These are phyloP conservation scores for Lepidium aucheri DNA, from an alignment of 345 rosid species.

Conservation along the genomic window DNA sequence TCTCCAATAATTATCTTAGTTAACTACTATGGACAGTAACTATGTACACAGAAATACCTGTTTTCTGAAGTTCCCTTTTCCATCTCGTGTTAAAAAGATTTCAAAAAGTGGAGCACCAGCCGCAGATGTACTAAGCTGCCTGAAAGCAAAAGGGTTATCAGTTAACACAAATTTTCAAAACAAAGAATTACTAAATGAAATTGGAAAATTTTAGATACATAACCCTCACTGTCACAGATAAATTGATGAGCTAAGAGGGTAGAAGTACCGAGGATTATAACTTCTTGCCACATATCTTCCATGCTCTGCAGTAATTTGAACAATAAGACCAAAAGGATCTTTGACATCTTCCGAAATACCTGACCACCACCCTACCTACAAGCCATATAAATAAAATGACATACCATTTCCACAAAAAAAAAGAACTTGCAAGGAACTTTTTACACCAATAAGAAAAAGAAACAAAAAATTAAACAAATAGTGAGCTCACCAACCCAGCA, in stretches of 20 bases:
- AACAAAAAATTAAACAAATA: not conserved
- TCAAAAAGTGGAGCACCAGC: constrained; percentile 76
- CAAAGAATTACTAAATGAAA: not conserved
- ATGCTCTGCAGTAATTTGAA: constrained; percentile 87
- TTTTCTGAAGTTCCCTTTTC: constrained; percentile 68
- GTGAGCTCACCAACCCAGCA: constrained; percentile 73
- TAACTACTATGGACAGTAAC: not conserved
- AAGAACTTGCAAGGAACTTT: not conserved
- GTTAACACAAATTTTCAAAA: constrained; percentile 6
- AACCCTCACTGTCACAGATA: not conserved
- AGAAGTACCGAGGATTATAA: constrained; percentile 67
- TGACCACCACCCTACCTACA: constrained; percentile 97
- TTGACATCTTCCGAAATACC: constrained; percentile 68
- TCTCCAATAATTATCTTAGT: not conserved
- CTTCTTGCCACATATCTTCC: constrained; percentile 89
- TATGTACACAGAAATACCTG: constrained; percentile 43
- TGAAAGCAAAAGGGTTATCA: constrained; percentile 28
- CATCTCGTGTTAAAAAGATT: constrained; percentile 58
- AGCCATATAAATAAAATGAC: constrained; percentile 3
- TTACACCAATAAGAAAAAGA: not conserved
- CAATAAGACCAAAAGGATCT: constrained; percentile 80
- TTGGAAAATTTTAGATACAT: not conserved
- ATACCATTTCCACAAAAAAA: not conserved
- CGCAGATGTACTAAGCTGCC: constrained; percentile 74
- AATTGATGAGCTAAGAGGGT: constrained; percentile 3